Percentiles rank a stretch among this genome's conserved stretches.
phyloP scores from a whole-genome alignment of 805 yeast genomes.

The Hanseniaspora pseudoguilliermondii region DNA sequence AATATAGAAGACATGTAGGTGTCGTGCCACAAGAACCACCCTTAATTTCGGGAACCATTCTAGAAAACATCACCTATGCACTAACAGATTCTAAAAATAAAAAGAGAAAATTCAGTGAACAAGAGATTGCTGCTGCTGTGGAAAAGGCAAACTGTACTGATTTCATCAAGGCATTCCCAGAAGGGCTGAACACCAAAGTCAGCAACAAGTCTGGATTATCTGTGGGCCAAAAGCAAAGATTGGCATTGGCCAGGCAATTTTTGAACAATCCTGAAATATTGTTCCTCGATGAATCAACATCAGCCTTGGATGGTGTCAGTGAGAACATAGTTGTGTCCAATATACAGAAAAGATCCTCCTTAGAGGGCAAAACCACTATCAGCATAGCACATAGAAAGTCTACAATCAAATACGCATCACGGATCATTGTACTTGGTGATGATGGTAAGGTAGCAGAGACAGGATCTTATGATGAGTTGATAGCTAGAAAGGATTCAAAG shows the following conservation, averaged over 20 bases:
- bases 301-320: slow-evolving; percentile 80
- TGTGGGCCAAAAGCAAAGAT: slow-evolving; percentile 91
- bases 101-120: slow-evolving; percentile 38
- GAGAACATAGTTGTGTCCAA: slow-evolving; percentile 77
- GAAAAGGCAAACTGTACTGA: slow-evolving; percentile 58
- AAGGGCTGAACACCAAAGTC: slow-evolving; percentile 65
- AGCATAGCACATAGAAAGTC: slow-evolving; percentile 86
- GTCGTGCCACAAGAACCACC: slow-evolving; percentile 89
- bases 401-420: slow-evolving; percentile 71
- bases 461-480: slow-evolving; percentile 45
- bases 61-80: slow-evolving; percentile 76
- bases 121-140: slow-evolving; percentile 48
- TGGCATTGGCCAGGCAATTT: slow-evolving; percentile 81
- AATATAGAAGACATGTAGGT: slow-evolving; percentile 65
- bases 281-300: slow-evolving; percentile 86
- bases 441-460: slow-evolving; percentile 66
- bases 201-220: slow-evolving; percentile 81
- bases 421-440: slow-evolving; percentile 64
- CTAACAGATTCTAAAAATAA: slow-evolving; percentile 24
- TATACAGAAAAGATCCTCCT: slow-evolving; percentile 37
- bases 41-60: slow-evolving; percentile 70
- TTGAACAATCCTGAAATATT: slow-evolving; percentile 67
- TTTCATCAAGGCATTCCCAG: slow-evolving; percentile 66
- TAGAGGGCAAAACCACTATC: slow-evolving; percentile 56
- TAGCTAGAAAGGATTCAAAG: slow-evolving; percentile 28